A percentile compares a stretch with the other conserved stretches of the same genome.
phyloP scores from a whole-genome alignment of 2,329 filamentous ascomycete species.

The Cladosporium sp. region DNA sequence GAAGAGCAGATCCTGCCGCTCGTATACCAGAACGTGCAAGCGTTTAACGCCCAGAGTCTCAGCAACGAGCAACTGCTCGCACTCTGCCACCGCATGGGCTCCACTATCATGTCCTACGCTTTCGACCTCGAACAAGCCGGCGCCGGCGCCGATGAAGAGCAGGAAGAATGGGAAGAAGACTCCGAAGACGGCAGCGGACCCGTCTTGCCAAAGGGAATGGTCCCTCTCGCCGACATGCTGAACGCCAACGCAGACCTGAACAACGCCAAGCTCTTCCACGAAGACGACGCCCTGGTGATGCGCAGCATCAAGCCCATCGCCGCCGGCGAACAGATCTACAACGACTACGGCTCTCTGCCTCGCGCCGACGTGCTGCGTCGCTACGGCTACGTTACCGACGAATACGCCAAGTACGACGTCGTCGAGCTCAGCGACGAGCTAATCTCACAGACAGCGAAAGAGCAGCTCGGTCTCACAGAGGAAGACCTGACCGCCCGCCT shows the following conservation, averaged over 20 bases:
- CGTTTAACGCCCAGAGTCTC: conserved; percentile 45
- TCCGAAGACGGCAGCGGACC: conserved; percentile 47
- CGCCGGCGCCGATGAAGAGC: conserved; percentile 50
- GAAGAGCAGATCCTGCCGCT: conserved; percentile 58
- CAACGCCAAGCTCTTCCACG: conserved; percentile 69
- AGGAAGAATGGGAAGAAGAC: conserved; percentile 48
- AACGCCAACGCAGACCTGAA: conserved; percentile 83
- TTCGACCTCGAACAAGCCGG: conserved; percentile 69
- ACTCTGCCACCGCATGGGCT: conserved; percentile 78
- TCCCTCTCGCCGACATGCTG: conserved; percentile 85
- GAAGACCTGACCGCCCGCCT: conserved; percentile 38
- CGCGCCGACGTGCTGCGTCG: conserved; percentile 79
- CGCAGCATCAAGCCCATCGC: conserved; percentile 68
- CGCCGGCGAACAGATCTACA: conserved; percentile 76
- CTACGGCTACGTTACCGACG: conserved; percentile 83
- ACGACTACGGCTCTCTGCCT: conserved; percentile 85
- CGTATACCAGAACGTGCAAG: conserved; percentile 43
- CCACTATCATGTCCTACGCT: conserved; percentile 88
- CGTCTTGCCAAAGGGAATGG: conserved; percentile 71
- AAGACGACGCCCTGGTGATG: conserved; percentile 65
- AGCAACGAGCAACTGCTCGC: conserved; percentile 53
- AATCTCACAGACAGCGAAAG: conserved; percentile 52
- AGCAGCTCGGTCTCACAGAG: conserved; percentile 21
- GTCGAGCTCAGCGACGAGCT: conserved; percentile 71
- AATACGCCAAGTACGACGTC: conserved; percentile 78